Percentiles rank a stretch among this genome's conserved stretches.
phyloP scores from a whole-genome alignment of 2,329 filamentous ascomycete species.

The Stagonosporopsis vannaccii region DNA sequence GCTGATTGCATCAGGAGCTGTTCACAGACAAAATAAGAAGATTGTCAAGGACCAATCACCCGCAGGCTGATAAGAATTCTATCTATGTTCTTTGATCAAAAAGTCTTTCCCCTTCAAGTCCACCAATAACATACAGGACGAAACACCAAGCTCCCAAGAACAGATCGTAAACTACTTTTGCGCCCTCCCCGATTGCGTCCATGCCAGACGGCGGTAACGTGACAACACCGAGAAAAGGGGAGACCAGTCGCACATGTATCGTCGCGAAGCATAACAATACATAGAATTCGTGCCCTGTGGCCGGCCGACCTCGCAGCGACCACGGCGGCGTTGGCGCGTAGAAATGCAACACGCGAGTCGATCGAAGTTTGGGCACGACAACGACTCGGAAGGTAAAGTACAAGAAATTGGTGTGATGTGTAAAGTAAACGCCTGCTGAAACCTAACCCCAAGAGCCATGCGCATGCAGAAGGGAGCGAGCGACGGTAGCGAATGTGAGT shows the following conservation, averaged over 20 bases:
- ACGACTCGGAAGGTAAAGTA: conserved; percentile 29
- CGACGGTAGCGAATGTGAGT: conserved; percentile 13
- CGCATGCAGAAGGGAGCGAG: conserved; percentile 15
- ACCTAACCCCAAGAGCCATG: conserved; percentile 10
- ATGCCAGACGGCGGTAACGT: too few relatives aligned
- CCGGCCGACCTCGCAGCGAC: too few relatives aligned
- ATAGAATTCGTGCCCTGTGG: too few relatives aligned
- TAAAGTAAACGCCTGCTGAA: conserved; percentile 14
- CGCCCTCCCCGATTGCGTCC: background rate
- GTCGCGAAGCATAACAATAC: conserved; percentile 3
- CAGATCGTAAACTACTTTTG: conserved; percentile 15
- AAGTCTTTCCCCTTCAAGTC: too few relatives aligned
- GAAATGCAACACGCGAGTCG: conserved; percentile 8
- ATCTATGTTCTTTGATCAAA: too few relatives aligned
- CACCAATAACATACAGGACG: background rate
- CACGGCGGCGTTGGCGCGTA: too few relatives aligned
- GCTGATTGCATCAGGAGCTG: too few relatives aligned
- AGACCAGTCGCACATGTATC: conserved; percentile 13
- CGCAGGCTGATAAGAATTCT: too few relatives aligned
- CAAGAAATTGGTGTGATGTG: conserved; percentile 26
- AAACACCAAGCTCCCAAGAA: conserved; percentile 8
- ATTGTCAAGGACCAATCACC: too few relatives aligned
- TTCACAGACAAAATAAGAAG: too few relatives aligned
- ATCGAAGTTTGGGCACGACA: conserved; percentile 11
- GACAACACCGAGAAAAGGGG: too few relatives aligned